Percentiles rank a stretch among this genome's conserved stretches.
Evolutionary conservation across 768 basidiomycete genomes (phyloP).

Genomic region (Suillus ampliporus): DNA sequence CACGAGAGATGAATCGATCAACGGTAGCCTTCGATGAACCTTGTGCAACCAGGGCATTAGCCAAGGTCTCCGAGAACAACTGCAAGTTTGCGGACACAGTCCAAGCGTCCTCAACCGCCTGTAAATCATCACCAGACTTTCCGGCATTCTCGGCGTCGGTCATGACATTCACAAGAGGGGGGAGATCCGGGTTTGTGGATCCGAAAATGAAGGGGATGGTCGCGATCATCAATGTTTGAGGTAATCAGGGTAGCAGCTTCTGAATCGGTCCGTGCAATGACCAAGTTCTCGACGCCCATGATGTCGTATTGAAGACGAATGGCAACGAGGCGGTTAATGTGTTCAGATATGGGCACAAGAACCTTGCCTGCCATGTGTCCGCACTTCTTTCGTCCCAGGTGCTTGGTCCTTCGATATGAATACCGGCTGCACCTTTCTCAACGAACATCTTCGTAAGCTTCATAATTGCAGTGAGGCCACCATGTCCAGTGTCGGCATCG

Average conservation of each 20-base stretch:
- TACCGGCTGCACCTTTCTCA: conserved; percentile 97
- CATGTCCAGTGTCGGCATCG: conserved; percentile 98
- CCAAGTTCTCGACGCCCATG: conserved; percentile 96
- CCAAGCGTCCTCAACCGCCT: conserved; percentile 92
- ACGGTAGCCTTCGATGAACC: conserved; percentile 54
- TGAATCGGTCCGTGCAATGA: conserved; percentile 93
- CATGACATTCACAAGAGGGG: conserved; percentile 81
- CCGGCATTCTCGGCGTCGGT: conserved; percentile 82
- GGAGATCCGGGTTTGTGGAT: conserved; percentile 74
- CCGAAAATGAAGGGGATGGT: conserved; percentile 98
- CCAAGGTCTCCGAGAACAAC: conserved; percentile 77
- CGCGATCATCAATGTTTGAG: conserved; percentile 95
- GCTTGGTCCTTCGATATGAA: conserved; percentile 99
- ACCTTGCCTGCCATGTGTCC: conserved; percentile 97
- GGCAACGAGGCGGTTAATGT: conserved; percentile 97
- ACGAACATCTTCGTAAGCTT: conserved; percentile 99
- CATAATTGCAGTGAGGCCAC: conserved; percentile 97
- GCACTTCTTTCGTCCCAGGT: conserved; percentile 95
- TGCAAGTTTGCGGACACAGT: conserved; percentile 74
- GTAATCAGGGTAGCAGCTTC: conserved; percentile 98
- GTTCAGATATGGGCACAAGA: conserved; percentile 95
- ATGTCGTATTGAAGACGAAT: conserved; percentile 98
- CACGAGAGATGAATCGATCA: conserved; percentile 64
- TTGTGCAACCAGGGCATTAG: conserved; percentile 67
- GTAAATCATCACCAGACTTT: conserved; percentile 78